Evolutionary conservation across 495 filamentous ascomycete genomes (phyloP).

Genomic region (Aspergillus funiculosus): DNA sequence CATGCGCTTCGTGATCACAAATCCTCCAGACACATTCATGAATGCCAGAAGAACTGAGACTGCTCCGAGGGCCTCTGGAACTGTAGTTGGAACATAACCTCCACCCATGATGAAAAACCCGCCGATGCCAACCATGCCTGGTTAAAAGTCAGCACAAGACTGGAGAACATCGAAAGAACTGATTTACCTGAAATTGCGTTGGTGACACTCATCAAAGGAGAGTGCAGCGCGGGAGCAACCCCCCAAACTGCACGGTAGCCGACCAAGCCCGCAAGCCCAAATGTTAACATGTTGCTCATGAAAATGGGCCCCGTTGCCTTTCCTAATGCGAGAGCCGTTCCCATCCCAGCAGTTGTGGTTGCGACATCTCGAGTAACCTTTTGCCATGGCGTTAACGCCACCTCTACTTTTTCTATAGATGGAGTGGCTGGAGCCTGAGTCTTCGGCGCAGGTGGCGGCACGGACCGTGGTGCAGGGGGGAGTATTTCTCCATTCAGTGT

Average conservation of each 20-base stretch:
- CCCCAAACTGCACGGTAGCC: conserved; percentile 81
- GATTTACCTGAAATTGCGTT: conserved; percentile 68
- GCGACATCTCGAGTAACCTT: conserved; percentile 66
- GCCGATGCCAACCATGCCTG: conserved; percentile 71
- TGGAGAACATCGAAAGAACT: background rate
- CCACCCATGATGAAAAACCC: conserved; percentile 78
- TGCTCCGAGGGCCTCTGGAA: conserved; percentile 73
- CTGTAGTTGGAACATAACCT: conserved; percentile 62
- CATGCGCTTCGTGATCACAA: conserved; percentile 83
- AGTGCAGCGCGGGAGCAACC: conserved; percentile 68
- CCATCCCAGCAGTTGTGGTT: conserved; percentile 65
- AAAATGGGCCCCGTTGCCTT: conserved; percentile 72
- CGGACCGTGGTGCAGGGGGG: conserved; percentile 63
- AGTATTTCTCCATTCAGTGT: conserved; percentile 67
- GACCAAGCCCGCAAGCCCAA: conserved; percentile 69
- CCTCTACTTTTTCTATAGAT: conserved; percentile 48
- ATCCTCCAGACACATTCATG: conserved; percentile 76
- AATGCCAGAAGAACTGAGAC: conserved; percentile 72
- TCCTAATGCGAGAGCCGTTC: conserved; percentile 61
- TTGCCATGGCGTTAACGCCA: conserved; percentile 71
- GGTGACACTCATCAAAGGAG: conserved; percentile 78
- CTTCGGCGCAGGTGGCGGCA: conserved; percentile 59
- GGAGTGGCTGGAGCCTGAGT: conserved; percentile 40
- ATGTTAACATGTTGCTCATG: conserved; percentile 77
- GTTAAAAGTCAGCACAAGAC: background rate